phyloP scores from a whole-genome alignment of 2,329 filamentous ascomycete species.

The Colletotrichum salicis region DNA sequence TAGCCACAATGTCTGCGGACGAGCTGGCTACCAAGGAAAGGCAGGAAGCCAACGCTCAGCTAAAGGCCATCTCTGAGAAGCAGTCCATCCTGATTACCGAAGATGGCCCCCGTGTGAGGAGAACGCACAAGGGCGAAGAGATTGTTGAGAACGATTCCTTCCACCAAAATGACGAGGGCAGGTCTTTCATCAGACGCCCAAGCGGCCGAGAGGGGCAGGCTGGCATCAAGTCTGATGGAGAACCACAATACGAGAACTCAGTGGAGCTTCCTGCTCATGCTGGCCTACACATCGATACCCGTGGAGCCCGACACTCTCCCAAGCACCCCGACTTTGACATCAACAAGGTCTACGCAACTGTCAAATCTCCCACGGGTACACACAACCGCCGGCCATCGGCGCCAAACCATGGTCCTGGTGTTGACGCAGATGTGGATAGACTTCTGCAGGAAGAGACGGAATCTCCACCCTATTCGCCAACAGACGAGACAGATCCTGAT shows the following conservation, averaged over 20 bases:
- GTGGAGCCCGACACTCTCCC: constrained; percentile 61
- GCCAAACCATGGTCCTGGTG: constrained; percentile 67
- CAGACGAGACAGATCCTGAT: constrained; percentile 77
- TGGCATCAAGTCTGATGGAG: constrained; percentile 32
- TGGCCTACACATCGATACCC: constrained; percentile 53
- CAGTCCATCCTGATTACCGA: constrained; percentile 86
- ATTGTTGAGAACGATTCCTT: constrained; percentile 80
- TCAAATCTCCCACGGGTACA: constrained; percentile 75
- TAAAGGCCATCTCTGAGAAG: constrained; percentile 82
- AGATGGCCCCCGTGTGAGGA: constrained; percentile 80
- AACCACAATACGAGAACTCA: constrained; percentile 17
- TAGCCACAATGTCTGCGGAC: constrained; percentile 89
- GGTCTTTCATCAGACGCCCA: constrained; percentile 49
- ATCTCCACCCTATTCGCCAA: constrained; percentile 85
- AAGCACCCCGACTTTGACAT: constrained; percentile 78
- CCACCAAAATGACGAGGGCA: constrained; percentile 46
- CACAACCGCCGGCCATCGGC: constrained; percentile 61
- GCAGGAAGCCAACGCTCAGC: constrained; percentile 79
- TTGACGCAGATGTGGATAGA: constrained; percentile 90
- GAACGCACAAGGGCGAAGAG: constrained; percentile 96
- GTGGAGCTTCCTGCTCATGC: constrained; percentile 46
- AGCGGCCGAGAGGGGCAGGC: constrained; percentile 42
- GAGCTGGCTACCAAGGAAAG: constrained; percentile 93
- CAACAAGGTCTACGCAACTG: constrained; percentile 84
- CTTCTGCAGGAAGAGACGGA: constrained; percentile 83